Percentiles rank a stretch among this genome's conserved stretches.
phyloP scores from a whole-genome alignment of 768 basidiomycete genomes.

The Psilocybe sp. region DNA sequence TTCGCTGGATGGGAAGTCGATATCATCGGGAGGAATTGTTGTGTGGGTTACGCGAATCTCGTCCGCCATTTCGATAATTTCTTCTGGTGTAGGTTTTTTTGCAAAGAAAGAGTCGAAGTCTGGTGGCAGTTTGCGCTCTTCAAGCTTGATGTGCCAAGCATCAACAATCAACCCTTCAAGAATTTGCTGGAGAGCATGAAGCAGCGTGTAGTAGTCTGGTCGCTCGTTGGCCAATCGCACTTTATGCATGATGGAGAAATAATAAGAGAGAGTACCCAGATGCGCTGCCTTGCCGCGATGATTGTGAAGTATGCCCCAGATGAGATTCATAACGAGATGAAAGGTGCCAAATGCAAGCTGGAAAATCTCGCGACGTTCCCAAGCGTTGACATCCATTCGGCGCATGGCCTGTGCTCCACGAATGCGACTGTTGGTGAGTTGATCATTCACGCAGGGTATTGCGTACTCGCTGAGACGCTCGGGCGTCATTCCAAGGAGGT shows the following conservation, averaged over 20 bases:
- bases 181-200: slow-evolving; percentile 32
- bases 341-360: slow-evolving; percentile 29
- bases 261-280: slow-evolving; percentile 22
- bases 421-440: slow-evolving; percentile 18
- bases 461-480: slow-evolving; percentile 11
- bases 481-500: slow-evolving; percentile 12
- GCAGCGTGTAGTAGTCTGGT: slow-evolving; percentile 30
- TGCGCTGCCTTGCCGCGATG: slow-evolving; percentile 23
- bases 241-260: slow-evolving; percentile 29
- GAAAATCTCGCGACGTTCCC: slow-evolving; percentile 19
- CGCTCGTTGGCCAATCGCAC: slow-evolving; percentile 22
- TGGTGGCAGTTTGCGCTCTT: too few species aligned
- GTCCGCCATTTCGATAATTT: too few species aligned
- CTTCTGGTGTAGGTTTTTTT: too few species aligned
- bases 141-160: too few species aligned
- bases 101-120: too few species aligned
- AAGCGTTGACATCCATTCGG: slow-evolving; percentile 16
- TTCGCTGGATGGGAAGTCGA: too few species aligned
- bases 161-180: too few species aligned
- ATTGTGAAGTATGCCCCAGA: slow-evolving; percentile 23
- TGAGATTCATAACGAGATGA: too few species aligned
- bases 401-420: slow-evolving; percentile 13
- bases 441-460: slow-evolving; percentile 18
- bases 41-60: too few species aligned
- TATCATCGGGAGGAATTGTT: too few species aligned